Evolutionary conservation across 495 filamentous ascomycete genomes (phyloP), one percentile per base, ranked within the genome.

Genomic region (Talaromyces borbonicus): DNA sequence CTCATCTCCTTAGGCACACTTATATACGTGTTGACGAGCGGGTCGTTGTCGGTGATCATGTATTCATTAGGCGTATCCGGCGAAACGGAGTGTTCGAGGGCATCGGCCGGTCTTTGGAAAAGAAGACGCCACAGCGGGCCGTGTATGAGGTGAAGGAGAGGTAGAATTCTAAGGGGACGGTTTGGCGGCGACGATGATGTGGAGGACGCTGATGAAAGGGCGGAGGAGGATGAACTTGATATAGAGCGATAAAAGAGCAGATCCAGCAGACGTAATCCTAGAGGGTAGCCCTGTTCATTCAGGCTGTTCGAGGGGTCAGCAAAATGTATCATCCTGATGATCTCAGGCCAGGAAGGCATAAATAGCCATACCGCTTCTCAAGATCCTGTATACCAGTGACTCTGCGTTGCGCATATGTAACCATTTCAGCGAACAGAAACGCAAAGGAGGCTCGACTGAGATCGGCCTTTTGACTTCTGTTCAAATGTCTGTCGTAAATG

Each of bases 1-100:
- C 72, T 85, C 89, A 98, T 95, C 65, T 98, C 92, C 51, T 80
- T 80, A 18, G 92, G 92, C 27, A 97, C 85, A 53, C 79, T 84
- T 57, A 98, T 84, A 61, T 93, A 96, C 16, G 80, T 80, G 58
- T 95, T 96, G 12, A 97, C 90, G 11, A 96, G 69, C 31, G 92
- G 92, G 56, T 97, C 93, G 60, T 99, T 95, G 61, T 99, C 92
- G 48, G 81, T 81, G 54, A 99, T 87, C 90, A 99, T 95, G 71
- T 96, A 99, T 68, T 97, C 89, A 58, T 89, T 84, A 2, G 85
- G 80, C 9, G 85, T 88, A 14, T 80, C 77, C 3, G 82, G 75
- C 44, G 85, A 80, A n/a, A 78, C 75, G 47, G 80, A 85, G 65
- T 88, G 87, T 66, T 99, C 92, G 47, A 99, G 80, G 12, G 85